Percentiles rank a stretch among this genome's conserved stretches.
phyloP scores from a whole-genome alignment of 2,329 filamentous ascomycete genomes.

The Penicillium sp. region DNA sequence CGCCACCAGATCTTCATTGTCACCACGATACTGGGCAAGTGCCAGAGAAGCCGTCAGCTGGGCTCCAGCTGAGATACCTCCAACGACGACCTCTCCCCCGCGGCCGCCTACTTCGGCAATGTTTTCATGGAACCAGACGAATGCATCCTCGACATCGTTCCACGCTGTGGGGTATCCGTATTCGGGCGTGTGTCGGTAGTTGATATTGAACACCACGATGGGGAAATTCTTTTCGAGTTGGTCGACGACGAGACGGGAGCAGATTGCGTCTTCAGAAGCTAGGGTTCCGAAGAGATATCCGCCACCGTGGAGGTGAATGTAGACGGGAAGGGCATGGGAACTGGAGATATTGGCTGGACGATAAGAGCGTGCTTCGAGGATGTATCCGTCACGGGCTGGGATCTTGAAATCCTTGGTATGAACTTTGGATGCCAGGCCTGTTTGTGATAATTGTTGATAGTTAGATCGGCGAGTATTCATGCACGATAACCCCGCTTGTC shows the following conservation, averaged over 20 bases:
- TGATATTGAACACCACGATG: constrained; percentile 57
- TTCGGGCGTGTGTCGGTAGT: constrained; percentile 64
- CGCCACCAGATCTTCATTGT: constrained; percentile 20
- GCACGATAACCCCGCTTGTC: background rate
- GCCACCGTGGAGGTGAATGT: constrained; percentile 60
- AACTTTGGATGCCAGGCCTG: constrained; percentile 36
- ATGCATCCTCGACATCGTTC: constrained; percentile 58
- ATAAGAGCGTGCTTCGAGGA: constrained; percentile 54
- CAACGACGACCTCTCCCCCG: constrained; percentile 46
- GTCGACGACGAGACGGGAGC: constrained; percentile 51
- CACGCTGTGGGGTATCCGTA: constrained; percentile 57
- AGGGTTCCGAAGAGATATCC: constrained; percentile 62
- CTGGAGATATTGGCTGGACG: constrained; percentile 40
- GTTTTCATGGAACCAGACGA: constrained; percentile 58
- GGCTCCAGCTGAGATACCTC: constrained; percentile 56
- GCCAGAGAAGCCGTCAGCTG: constrained; percentile 50
- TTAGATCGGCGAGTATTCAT: background rate
- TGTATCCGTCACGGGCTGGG: constrained; percentile 50
- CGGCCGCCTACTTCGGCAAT: constrained; percentile 47
- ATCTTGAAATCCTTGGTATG: constrained; percentile 43
- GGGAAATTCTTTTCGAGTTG: constrained; percentile 26
- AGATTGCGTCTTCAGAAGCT: constrained; percentile 57
- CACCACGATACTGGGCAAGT: constrained; percentile 42
- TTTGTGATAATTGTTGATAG: background rate
- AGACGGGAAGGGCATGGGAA: constrained; percentile 50